Base-by-base conservation (phyloP, 2,329 filamentous ascomycete genomes). In the Pyricularia pennisetigena region DNA sequence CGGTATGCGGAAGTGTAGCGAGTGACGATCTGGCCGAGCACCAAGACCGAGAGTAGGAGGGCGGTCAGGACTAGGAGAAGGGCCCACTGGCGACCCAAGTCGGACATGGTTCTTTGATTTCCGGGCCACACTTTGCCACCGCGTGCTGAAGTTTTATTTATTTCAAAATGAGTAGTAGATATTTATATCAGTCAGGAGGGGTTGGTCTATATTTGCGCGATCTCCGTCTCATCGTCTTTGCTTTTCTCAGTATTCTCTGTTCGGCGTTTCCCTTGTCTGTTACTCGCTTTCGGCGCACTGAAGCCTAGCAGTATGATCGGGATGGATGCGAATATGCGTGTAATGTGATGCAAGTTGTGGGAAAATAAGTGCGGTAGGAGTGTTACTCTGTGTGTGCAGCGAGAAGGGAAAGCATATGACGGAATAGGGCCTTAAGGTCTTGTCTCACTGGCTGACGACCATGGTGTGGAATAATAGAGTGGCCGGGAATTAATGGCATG, bases 41-140 rank as follows among this genome's bases (percentile, higher is more conserved):
- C 82, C 72, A 85, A 80, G 70, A 86, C 75, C 61, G 84, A 84
- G 69, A 88, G 82, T 63, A 81, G 77, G 75, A 87, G 80, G 70
- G 86, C 86, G 76, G 85, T 85, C 76, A 87, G 78, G 72, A 85
- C 80, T 69, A 88, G 80, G 74, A 87, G 79, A 72, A 86, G 79
- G 75, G 84, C 83, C 85, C 85, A 87, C 78, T 85, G 81, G 69
- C 83, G 79, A 74, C 79, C 79, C 72, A 81, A 80, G 76, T 82
- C 80, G 75, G 80, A 79, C 84, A 86, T 86, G 75, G 73, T 77
- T 68, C 64, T 54, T 54, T 54, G 41, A 54, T 54, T 54, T 20
- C 41, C 41, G 41, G 41, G 1, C 12, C 41, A n/a, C 20, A 54
- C 41, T 59, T 30, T 68, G 35, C 59, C 65, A 68, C 63, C 61